Conservation (phyloP, 257 asterid species). For the Ophiorrhiza pumila region DNA sequence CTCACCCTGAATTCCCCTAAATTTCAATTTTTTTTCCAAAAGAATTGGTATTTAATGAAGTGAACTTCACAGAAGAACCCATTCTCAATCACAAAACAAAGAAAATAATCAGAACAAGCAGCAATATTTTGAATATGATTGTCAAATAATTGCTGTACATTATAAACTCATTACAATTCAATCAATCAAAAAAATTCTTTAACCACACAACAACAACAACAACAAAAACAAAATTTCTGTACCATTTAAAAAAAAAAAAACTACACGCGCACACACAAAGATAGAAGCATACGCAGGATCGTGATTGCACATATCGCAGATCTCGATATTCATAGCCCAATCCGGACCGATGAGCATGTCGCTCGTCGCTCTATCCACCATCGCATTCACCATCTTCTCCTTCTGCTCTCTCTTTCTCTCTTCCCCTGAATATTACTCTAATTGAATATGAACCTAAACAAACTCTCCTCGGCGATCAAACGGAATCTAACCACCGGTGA, state of each 20-base stretch:
- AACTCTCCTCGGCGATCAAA: slow-evolving; percentile 6
- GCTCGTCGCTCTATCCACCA: slow-evolving; percentile 98
- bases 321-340: slow-evolving; percentile 99
- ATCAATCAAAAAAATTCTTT: background rate
- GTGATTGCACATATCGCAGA: slow-evolving; percentile 93
- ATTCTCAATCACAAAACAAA: background rate
- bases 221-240: background rate
- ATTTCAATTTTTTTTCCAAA: background rate
- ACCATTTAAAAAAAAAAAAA: background rate
- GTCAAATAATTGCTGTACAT: background rate
- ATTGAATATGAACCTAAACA: background rate
- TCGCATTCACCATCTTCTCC: slow-evolving; percentile 69
- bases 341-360: slow-evolving; percentile 98
- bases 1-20: background rate
- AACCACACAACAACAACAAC: background rate
- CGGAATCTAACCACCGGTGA: slow-evolving; percentile 18
- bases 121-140: background rate
- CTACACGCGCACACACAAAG: background rate
- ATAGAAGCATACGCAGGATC: slow-evolving; percentile 78
- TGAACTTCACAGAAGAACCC: background rate
- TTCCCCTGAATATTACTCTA: background rate
- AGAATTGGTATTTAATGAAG: no score
- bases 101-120: background rate
- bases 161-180: background rate
- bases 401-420: slow-evolving; percentile 1